phyloP scores from a whole-genome alignment of 176 grass and related monocot species.

The Elaeis guineensis region DNA sequence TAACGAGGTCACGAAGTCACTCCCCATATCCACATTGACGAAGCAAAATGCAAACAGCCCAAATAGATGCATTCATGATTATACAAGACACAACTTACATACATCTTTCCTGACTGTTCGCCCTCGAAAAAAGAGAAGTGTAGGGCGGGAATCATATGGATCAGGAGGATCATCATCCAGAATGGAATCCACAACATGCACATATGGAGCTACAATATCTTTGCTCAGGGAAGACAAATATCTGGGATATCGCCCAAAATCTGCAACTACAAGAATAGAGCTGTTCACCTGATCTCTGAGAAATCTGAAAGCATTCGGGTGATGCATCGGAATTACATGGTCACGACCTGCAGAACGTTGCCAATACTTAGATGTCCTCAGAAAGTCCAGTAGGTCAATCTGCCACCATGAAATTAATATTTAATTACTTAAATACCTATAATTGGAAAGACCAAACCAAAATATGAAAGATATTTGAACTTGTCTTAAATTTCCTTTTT shows the following conservation, averaged over 20 bases:
- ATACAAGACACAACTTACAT: conserved; percentile 49
- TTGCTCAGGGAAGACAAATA: conserved; percentile 78
- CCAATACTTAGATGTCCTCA: conserved; percentile 79
- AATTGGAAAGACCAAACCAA: too few relatives aligned
- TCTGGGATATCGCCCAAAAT: conserved; percentile 77
- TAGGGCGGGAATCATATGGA: conserved; percentile 66
- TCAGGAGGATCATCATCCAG: conserved; percentile 47
- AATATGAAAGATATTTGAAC: too few relatives aligned
- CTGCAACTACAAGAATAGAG: conserved; percentile 83
- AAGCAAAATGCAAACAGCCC: background rate
- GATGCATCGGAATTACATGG: conserved; percentile 92
- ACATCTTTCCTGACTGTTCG: conserved; percentile 96
- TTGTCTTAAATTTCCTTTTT: too few relatives aligned
- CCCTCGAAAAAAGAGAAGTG: conserved; percentile 93
- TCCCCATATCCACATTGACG: background rate
- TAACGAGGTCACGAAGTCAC: background rate
- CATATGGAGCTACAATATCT: conserved; percentile 88
- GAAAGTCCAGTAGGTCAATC: conserved; percentile 80
- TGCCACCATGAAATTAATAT: conserved; percentile 22
- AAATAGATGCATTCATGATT: background rate
- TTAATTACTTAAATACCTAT: too few relatives aligned
- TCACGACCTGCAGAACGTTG: conserved; percentile 62
- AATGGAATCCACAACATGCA: conserved; percentile 83
- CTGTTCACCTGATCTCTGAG: conserved; percentile 63
- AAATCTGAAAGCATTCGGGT: conserved; percentile 97